Percentiles rank a stretch among this genome's conserved stretches.
Conservation (phyloP, 306 rosid genomes). For the Castanea crenata region DNA sequence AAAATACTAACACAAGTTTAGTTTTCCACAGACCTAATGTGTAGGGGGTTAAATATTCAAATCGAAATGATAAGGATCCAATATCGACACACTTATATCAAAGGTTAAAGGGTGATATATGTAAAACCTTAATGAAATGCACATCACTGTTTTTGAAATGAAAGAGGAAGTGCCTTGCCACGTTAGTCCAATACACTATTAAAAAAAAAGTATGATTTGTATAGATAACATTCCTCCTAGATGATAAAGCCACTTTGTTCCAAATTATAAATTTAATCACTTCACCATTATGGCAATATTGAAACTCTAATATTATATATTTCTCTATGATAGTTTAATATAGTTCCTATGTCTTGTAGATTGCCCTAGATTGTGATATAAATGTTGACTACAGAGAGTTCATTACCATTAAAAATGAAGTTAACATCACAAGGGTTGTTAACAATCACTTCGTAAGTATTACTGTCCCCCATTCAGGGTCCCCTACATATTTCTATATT, state of each 20-base stretch:
- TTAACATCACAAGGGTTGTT: constrained; percentile 11
- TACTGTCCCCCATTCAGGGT: neutral
- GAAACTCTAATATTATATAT: neutral
- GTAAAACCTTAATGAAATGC: neutral
- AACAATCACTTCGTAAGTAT: constrained; percentile 27
- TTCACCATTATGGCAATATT: too few relatives aligned
- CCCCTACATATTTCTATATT: too few relatives aligned
- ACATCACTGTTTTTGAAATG: neutral
- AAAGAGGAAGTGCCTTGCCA: neutral
- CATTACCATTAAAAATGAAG: constrained; percentile 13
- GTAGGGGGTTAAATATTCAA: too few relatives aligned
- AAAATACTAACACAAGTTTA: too few relatives aligned
- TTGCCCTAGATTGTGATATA: constrained; percentile 46
- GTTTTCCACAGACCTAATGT: too few relatives aligned
- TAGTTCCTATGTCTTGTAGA: constrained; percentile 18
- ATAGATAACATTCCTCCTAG: neutral
- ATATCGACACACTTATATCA: too few relatives aligned
- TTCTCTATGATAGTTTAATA: neutral
- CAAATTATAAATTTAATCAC: too few relatives aligned
- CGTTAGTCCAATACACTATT: neutral
- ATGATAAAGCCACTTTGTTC: too few relatives aligned
- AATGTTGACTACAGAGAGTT: constrained; percentile 29
- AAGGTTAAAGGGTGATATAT: too few relatives aligned
- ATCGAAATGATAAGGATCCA: too few relatives aligned
- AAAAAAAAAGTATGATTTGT: neutral